These are phyloP conservation scores for Patellifolia procumbens DNA, from an alignment of 179 eudicot species.

Conservation along the genomic window DNA sequence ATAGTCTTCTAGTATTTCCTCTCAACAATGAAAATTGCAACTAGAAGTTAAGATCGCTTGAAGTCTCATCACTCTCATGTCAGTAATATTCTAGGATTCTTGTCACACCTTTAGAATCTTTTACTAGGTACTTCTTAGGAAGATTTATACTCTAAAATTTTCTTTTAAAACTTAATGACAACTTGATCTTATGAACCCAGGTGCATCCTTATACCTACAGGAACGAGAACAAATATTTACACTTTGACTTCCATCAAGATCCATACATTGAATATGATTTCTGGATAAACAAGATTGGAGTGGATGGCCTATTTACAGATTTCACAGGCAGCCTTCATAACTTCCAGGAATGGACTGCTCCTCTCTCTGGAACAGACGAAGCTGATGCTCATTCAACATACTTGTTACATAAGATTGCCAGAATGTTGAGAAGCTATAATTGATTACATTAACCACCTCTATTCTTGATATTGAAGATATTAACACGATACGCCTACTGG, in stretches of 20 bases:
- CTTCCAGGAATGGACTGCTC: conserved; percentile 74
- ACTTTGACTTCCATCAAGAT: conserved; percentile 75
- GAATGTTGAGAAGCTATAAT: conserved; percentile 37
- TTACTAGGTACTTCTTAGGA: too few relatives aligned
- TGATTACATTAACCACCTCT: conserved; percentile 12
- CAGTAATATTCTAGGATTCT: background rate
- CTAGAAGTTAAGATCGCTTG: too few relatives aligned
- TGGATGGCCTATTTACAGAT: conserved; percentile 93
- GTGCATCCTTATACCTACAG: conserved; percentile 94
- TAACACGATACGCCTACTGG: too few relatives aligned
- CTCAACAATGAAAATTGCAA: background rate
- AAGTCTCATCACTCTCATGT: too few relatives aligned
- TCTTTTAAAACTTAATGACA: background rate
- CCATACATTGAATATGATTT: conserved; percentile 69
- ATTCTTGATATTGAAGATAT: background rate
- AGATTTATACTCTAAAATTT: background rate
- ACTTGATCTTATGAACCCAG: conserved; percentile 35
- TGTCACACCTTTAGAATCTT: too few relatives aligned
- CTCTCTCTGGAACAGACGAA: conserved; percentile 34
- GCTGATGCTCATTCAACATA: conserved; percentile 23
- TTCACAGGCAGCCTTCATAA: conserved; percentile 87
- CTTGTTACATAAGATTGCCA: conserved; percentile 55
- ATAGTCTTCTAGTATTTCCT: background rate
- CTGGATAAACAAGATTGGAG: conserved; percentile 82
- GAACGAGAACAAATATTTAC: conserved; percentile 71